phyloP scores from a whole-genome alignment of 306 rosid species.

The Nissolia schottii region DNA sequence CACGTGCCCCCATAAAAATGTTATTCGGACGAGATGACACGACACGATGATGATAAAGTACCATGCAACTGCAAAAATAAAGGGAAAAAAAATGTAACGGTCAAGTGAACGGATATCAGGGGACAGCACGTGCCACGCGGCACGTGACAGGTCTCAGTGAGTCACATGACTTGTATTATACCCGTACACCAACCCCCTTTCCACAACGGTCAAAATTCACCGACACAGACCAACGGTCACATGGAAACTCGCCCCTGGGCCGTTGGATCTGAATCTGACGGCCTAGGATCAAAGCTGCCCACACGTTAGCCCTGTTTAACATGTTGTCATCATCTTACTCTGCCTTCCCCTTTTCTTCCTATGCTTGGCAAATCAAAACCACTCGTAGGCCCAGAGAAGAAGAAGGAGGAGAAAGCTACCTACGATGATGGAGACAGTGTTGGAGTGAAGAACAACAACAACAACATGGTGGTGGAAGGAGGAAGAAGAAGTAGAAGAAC shows the following conservation, averaged over 20 bases:
- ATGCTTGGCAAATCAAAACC: constrained; percentile 34
- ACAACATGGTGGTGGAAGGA: constrained; percentile 22
- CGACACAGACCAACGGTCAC: constrained; percentile 69
- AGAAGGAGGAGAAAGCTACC: constrained; percentile 18
- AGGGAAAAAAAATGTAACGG: constrained; percentile 46
- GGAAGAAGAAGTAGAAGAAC: too few relatives aligned
- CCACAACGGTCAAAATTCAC: constrained; percentile 83
- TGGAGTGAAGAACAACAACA: not conserved
- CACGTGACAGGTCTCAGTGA: constrained; percentile 16
- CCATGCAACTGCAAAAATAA: not conserved
- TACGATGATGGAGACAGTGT: constrained; percentile 50
- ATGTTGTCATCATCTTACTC: constrained; percentile 28
- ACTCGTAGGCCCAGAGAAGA: constrained; percentile 35
- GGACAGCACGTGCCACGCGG: constrained; percentile 47
- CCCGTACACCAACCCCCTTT: constrained; percentile 45
- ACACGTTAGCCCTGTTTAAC: not conserved
- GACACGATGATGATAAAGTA: not conserved
- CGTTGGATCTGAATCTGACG: constrained; percentile 67
- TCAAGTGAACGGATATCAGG: constrained; percentile 55
- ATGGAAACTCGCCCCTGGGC: constrained; percentile 12
- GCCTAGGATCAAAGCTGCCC: constrained; percentile 1
- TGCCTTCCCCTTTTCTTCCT: constrained; percentile 10
- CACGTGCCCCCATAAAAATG: not conserved
- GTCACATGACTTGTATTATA: not conserved
- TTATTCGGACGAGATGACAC: too few relatives aligned